Conservation (phyloP, 768 basidiomycete species). For the Trametes coccinea region DNA sequence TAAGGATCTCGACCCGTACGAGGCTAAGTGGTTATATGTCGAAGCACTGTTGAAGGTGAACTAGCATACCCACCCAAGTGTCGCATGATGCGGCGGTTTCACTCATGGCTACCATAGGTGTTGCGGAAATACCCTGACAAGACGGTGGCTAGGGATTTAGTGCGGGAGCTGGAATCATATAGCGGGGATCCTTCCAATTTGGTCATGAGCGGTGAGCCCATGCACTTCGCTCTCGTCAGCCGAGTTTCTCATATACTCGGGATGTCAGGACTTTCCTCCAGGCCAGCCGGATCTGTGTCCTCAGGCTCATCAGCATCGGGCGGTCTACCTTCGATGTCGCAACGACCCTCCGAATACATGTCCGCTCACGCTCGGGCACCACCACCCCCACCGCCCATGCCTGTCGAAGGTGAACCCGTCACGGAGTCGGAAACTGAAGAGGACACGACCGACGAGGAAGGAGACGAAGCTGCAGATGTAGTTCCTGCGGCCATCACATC, state of each 20-base stretch:
- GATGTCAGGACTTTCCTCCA: slow-evolving; percentile 40
- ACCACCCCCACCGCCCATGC: slow-evolving; percentile 15
- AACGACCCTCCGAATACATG: slow-evolving; percentile 16
- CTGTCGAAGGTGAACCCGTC: slow-evolving; percentile 10
- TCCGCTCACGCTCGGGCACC: slow-evolving; percentile 17
- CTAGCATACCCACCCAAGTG: neutral
- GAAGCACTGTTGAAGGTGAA: slow-evolving; percentile 80
- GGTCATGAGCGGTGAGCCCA: slow-evolving; percentile 59
- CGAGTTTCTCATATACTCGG: slow-evolving; percentile 1
- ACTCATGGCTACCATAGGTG: slow-evolving; percentile 45
- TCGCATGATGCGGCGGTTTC: neutral
- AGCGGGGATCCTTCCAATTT: slow-evolving; percentile 66
- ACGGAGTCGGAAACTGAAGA: slow-evolving; percentile 23
- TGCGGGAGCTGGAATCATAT: slow-evolving; percentile 77
- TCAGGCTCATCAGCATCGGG: slow-evolving; percentile 66
- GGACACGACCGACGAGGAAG: slow-evolving; percentile 37
- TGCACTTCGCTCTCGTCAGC: slow-evolving; percentile 18
- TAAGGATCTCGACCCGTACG: slow-evolving; percentile 70
- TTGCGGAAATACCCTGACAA: slow-evolving; percentile 82
- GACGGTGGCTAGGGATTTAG: slow-evolving; percentile 71
- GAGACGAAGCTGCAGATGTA: slow-evolving; percentile 54
- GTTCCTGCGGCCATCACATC: slow-evolving; percentile 35
- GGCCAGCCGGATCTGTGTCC: slow-evolving; percentile 59
- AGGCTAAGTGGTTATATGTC: slow-evolving; percentile 90
- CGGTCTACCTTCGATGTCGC: slow-evolving; percentile 24